Evolutionary conservation across 345 rosid genomes (phyloP).

Genomic region (Erodium maritimum): DNA sequence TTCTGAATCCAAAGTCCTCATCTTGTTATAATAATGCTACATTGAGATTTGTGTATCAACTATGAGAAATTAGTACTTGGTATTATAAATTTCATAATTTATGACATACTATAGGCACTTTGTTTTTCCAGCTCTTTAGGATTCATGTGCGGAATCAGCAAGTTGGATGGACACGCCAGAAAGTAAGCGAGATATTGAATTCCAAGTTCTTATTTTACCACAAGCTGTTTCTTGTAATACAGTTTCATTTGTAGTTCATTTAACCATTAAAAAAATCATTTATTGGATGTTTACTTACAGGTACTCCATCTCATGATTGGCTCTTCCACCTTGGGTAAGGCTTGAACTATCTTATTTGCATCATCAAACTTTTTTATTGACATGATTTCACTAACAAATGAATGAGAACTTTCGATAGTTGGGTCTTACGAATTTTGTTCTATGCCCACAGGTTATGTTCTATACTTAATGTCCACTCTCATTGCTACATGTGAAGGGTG

Average conservation of each 20-base stretch:
- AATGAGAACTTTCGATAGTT: no score
- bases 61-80: no score
- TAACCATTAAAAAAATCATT: neutral
- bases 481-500: slow-evolving; percentile 25
- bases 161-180: slow-evolving; percentile 62
- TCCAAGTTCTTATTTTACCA: neutral
- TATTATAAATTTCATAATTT: no score
- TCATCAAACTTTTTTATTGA: no score
- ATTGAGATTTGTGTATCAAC: no score
- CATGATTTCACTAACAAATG: no score
- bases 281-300: slow-evolving; percentile 16
- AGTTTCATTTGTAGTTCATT: no score
- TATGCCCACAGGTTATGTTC: slow-evolving; percentile 18
- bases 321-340: slow-evolving; percentile 35
- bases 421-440: no score
- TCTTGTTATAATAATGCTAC: no score
- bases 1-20: no score
- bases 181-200: slow-evolving; percentile 22
- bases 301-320: slow-evolving; percentile 34
- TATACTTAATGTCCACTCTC: slow-evolving; percentile 19
- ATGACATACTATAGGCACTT: no score
- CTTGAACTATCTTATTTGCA: neutral
- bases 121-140: slow-evolving; percentile 32
- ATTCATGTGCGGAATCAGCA: slow-evolving; percentile 40
- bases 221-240: no score